Conservation (phyloP, 2,329 filamentous ascomycete genomes). For the Xylariaceae sp. region DNA sequence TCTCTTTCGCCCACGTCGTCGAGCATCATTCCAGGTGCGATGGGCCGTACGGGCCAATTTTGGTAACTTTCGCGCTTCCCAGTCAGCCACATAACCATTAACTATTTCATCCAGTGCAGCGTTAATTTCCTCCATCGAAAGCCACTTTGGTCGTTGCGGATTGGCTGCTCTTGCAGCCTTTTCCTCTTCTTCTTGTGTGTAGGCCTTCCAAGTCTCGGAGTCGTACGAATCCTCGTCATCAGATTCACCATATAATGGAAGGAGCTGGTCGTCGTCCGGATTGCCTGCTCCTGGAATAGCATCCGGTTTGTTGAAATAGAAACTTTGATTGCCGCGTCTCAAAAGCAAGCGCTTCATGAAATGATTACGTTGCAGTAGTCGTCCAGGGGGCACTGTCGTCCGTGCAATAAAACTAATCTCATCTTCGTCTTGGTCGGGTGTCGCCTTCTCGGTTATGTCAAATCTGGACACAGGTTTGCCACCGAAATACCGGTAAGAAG, state of each 20-base stretch:
- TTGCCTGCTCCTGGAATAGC: conserved; percentile 21
- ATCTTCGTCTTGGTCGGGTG: conserved; percentile 3
- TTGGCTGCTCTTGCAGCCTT: conserved; percentile 34
- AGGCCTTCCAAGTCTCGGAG: conserved; percentile 43
- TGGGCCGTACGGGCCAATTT: conserved; percentile 53
- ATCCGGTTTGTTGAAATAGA: conserved; percentile 18
- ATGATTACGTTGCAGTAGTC: conserved; percentile 19
- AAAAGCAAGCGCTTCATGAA: conserved; percentile 20
- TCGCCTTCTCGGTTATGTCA: conserved; percentile 15
- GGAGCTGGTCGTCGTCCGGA: conserved; percentile 33
- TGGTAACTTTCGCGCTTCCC: conserved; percentile 56
- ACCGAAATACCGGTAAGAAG: conserved; percentile 18
- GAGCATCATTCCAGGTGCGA: conserved; percentile 56
- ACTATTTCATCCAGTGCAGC: conserved; percentile 52
- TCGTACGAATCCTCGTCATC: conserved; percentile 49
- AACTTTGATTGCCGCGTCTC: conserved; percentile 1
- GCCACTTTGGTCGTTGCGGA: conserved; percentile 7
- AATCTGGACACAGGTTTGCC: conserved; percentile 19
- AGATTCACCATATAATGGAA: conserved; percentile 54
- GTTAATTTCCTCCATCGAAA: conserved; percentile 45
- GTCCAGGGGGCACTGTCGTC: conserved; percentile 12
- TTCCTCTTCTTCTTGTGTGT: conserved; percentile 51
- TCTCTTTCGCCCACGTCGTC: conserved; percentile 32
- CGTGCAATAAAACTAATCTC: conserved; percentile 10
- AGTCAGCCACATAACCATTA: conserved; percentile 44